These are phyloP conservation scores for Penicillium sp. DNA, from an alignment of 2,329 filamentous ascomycete genomes.

Conservation along the genomic window DNA sequence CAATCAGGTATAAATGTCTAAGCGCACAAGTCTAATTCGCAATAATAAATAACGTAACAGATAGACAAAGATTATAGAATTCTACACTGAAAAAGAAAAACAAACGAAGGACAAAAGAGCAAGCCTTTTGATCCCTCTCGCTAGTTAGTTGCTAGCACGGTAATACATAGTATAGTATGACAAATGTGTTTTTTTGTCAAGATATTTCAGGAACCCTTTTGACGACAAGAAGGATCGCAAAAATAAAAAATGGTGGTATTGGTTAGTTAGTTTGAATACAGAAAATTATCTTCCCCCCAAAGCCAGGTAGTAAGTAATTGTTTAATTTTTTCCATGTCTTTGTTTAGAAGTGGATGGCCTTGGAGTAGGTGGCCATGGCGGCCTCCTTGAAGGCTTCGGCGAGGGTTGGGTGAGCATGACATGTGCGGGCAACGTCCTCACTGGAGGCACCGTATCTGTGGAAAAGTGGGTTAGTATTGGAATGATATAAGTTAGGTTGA, in stretches of 20 bases:
- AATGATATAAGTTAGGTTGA: not conserved
- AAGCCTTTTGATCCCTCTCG: not conserved
- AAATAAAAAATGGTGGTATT: not conserved
- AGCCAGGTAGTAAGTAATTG: not conserved
- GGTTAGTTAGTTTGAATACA: not conserved
- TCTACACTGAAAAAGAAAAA: constrained; percentile 11
- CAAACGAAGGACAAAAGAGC: not conserved
- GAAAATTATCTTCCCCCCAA: not conserved
- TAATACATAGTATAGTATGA: constrained; percentile 12
- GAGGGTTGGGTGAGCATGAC: constrained; percentile 93
- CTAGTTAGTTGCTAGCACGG: constrained; percentile 10
- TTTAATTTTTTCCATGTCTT: not conserved
- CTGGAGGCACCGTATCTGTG: constrained; percentile 76
- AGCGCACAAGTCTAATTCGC: not conserved
- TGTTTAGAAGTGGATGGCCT: constrained; percentile 87
- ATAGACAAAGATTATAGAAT: constrained; percentile 10
- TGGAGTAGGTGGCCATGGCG: constrained; percentile 93
- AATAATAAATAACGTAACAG: not conserved
- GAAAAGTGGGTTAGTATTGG: not conserved
- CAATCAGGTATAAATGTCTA: not conserved
- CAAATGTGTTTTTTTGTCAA: not conserved
- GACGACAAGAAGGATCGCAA: not conserved
- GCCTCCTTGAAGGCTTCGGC: constrained; percentile 99
- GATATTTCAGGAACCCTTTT: not conserved
- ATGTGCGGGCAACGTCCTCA: constrained; percentile 91